These are phyloP conservation scores for Alternaria hordeiaustralica DNA, from an alignment of 2,329 filamentous ascomycete species.

Conservation along the genomic window DNA sequence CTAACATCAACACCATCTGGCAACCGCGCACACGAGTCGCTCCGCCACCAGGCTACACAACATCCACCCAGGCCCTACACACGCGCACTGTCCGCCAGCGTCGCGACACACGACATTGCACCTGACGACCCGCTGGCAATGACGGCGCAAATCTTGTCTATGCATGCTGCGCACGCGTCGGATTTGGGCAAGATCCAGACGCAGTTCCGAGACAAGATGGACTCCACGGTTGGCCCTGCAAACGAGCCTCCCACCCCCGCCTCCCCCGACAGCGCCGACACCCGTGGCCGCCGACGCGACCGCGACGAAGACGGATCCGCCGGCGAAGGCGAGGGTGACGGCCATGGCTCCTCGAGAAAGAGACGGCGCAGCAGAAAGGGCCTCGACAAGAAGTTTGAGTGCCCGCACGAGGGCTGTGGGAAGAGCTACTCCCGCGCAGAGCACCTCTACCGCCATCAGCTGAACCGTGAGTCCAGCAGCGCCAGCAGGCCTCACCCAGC, in stretches of 20 bases:
- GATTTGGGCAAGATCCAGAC: constrained; percentile 45
- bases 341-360: constrained; percentile 55
- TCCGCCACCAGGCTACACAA: constrained; percentile 26
- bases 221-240: constrained; percentile 32
- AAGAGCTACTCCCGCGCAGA: constrained; percentile 97
- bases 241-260: constrained; percentile 42
- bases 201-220: constrained; percentile 46
- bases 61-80: constrained; percentile 18
- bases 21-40: constrained; percentile 23
- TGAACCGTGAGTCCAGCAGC: constrained; percentile 73
- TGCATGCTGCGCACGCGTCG: constrained; percentile 46
- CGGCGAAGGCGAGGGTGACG: constrained; percentile 38
- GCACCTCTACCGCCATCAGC: constrained; percentile 93
- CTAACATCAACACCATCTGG: constrained; percentile 15
- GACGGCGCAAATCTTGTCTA: constrained; percentile 49
- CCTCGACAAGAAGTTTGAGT: constrained; percentile 74
- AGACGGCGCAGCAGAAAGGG: constrained; percentile 77
- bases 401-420: constrained; percentile 83
- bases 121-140: constrained; percentile 30
- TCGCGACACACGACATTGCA: constrained; percentile 15
- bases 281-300: constrained; percentile 48
- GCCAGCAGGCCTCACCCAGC: background rate
- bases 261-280: constrained; percentile 44
- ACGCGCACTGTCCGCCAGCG: constrained; percentile 17
- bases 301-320: constrained; percentile 38